A percentile compares a stretch with the other conserved stretches of the same genome.
These are phyloP conservation scores for Suillus brevipes DNA, from an alignment of 768 basidiomycete species.

Conservation along the genomic window DNA sequence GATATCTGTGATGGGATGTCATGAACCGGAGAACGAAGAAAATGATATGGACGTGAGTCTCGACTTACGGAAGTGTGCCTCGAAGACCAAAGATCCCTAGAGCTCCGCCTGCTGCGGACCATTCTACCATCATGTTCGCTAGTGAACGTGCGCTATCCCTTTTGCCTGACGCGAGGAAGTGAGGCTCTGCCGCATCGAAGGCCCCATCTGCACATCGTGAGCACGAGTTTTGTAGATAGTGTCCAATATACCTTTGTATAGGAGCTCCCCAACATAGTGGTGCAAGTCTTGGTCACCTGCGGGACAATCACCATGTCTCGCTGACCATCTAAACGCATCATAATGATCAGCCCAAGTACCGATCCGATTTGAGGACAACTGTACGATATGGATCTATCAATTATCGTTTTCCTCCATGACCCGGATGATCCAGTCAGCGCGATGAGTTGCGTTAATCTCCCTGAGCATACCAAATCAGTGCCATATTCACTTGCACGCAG, in stretches of 20 bases:
- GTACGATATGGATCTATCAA: constrained; percentile 82
- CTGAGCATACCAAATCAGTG: constrained; percentile 39
- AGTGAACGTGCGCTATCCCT: constrained; percentile 86
- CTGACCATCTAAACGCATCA: constrained; percentile 69
- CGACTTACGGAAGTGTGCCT: constrained; percentile 74
- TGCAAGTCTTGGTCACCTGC: constrained; percentile 88
- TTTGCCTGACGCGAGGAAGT: constrained; percentile 83
- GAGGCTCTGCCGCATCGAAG: constrained; percentile 74
- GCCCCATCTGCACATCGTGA: constrained; percentile 55
- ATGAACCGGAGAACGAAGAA: constrained; percentile 11
- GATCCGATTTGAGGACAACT: constrained; percentile 28
- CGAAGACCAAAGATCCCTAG: constrained; percentile 81
- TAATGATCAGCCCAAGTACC: constrained; percentile 17
- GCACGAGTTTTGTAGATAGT: not conserved
- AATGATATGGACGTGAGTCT: not conserved
- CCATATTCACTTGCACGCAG: constrained; percentile 15
- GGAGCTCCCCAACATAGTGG: constrained; percentile 85
- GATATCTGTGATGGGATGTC: constrained; percentile 48
- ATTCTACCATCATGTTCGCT: constrained; percentile 84
- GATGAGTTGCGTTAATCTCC: constrained; percentile 87
- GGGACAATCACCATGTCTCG: constrained; percentile 73
- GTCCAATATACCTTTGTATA: constrained; percentile 69
- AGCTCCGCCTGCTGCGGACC: constrained; percentile 54
- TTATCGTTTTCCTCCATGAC: constrained; percentile 87
- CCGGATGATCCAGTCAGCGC: constrained; percentile 79